These are phyloP conservation scores for Russula brevipes DNA, from an alignment of 768 basidiomycete genomes.

Conservation along the genomic window DNA sequence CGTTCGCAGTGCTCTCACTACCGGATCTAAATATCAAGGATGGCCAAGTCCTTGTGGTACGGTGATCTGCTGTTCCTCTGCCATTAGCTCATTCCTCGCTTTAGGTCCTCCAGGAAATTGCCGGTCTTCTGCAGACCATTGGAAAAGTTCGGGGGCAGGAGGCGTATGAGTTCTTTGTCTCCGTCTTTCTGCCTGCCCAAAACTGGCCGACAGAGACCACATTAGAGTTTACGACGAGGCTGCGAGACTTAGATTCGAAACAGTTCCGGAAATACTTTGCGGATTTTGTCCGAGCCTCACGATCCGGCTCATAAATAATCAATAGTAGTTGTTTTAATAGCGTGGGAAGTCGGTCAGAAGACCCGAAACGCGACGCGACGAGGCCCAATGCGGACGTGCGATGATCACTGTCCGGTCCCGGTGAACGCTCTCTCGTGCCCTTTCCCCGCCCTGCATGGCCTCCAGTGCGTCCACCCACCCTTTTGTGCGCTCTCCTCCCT, in stretches of 20 bases:
- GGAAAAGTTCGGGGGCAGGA: conserved; percentile 75
- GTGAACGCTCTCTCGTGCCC: no score
- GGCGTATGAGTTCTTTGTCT: conserved; percentile 73
- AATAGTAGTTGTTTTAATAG: neutral
- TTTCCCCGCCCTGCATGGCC: conserved; percentile 26
- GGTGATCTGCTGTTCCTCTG: conserved; percentile 30
- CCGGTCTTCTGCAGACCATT: conserved; percentile 74
- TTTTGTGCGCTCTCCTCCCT: neutral
- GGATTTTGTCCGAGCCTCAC: conserved; percentile 73
- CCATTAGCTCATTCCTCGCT: neutral
- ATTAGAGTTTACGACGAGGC: conserved; percentile 68
- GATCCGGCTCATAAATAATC: conserved; percentile 31
- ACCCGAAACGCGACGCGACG: conserved; percentile 7
- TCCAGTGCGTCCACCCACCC: conserved; percentile 28
- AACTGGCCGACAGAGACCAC: conserved; percentile 78
- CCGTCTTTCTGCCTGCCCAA: conserved; percentile 80
- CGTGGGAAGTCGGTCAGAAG: conserved; percentile 10
- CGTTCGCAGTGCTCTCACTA: conserved; percentile 74
- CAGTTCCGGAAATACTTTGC: conserved; percentile 82
- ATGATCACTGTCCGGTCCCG: neutral
- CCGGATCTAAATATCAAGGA: conserved; percentile 85
- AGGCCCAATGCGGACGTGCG: neutral
- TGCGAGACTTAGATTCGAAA: conserved; percentile 70
- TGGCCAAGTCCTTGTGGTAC: conserved; percentile 76
- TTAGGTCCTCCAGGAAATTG: conserved; percentile 87